phyloP scores from a whole-genome alignment of 2,329 filamentous ascomycete genomes.

The Aspergillus pseudotamarii region DNA sequence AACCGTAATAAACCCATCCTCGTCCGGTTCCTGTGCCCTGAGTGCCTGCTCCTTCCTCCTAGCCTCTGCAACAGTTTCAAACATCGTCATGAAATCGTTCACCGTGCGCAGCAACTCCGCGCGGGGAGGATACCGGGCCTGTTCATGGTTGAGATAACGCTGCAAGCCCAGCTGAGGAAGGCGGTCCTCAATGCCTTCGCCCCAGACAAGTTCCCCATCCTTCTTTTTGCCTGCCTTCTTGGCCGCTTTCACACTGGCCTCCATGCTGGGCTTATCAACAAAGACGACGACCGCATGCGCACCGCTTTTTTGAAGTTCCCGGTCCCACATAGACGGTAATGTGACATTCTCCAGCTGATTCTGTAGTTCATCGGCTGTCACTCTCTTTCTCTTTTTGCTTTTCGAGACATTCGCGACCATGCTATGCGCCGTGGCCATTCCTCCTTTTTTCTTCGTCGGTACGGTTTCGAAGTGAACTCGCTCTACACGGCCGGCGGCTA shows the following conservation, averaged over 20 bases:
- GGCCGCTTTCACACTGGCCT: conserved; percentile 74
- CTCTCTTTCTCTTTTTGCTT: conserved; percentile 60
- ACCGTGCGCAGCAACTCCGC: conserved; percentile 70
- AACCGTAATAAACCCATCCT: conserved; percentile 94
- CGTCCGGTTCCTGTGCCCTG: conserved; percentile 79
- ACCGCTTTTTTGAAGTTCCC: conserved; percentile 71
- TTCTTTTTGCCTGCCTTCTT: conserved; percentile 56
- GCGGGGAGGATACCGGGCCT: conserved; percentile 70
- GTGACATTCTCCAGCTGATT: conserved; percentile 61
- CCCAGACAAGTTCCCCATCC: conserved; percentile 68
- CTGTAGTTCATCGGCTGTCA: conserved; percentile 52
- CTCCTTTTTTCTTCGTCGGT: conserved; percentile 40
- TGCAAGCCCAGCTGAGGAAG: conserved; percentile 58
- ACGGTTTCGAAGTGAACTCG: conserved; percentile 70
- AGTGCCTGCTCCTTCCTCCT: conserved; percentile 63
- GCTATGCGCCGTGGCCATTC: conserved; percentile 20
- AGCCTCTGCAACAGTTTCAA: conserved; percentile 67
- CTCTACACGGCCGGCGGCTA: conserved; percentile 79
- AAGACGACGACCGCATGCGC: conserved; percentile 80
- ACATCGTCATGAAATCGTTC: conserved; percentile 85
- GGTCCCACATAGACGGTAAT: conserved; percentile 74
- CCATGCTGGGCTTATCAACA: conserved; percentile 78
- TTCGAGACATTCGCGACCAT: conserved; percentile 25
- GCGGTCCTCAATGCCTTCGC: conserved; percentile 60
- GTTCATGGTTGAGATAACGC: conserved; percentile 66